Conservation (phyloP, 768 basidiomycete species). For the Russula abietina region DNA sequence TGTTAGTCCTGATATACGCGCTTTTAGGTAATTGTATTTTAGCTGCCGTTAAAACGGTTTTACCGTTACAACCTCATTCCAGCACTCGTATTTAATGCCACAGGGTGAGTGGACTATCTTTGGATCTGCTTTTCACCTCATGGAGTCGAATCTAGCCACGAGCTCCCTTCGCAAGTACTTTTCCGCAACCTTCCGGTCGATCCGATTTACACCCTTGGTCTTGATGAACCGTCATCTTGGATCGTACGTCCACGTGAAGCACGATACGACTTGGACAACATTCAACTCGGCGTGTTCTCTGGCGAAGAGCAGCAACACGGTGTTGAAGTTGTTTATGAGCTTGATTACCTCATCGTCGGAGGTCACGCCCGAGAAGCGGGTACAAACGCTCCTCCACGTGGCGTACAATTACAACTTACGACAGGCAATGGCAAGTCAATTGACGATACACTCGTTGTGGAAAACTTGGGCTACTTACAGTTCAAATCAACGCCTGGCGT, state of each 20-base stretch:
- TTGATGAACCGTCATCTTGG: conserved; percentile 91
- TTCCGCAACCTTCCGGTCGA: conserved; percentile 76
- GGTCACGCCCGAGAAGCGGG: conserved; percentile 81
- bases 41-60: conserved; percentile 91
- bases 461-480: conserved; percentile 93
- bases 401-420: conserved; percentile 82
- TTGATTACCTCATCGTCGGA: conserved; percentile 89
- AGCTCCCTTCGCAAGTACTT: conserved; percentile 48
- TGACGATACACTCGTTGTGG: conserved; percentile 88
- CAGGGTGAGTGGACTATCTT: conserved; percentile 48
- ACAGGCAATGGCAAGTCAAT: conserved; percentile 40
- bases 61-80: conserved; percentile 72
- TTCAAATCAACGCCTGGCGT: conserved; percentile 91
- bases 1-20: neutral
- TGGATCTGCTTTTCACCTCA: neutral
- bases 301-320: conserved; percentile 46
- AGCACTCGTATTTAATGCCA: conserved; percentile 53
- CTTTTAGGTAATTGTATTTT: neutral
- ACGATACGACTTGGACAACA: conserved; percentile 91
- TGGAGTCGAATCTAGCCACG: conserved; percentile 38
- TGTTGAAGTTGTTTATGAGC: conserved; percentile 73
- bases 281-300: conserved; percentile 68
- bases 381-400: conserved; percentile 70
- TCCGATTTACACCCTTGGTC: conserved; percentile 88
- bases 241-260: conserved; percentile 86